Evolutionary conservation across 2,329 filamentous ascomycete genomes (phyloP), one percentile per base, ranked within the genome.

Genomic region (Penicillium sp.): DNA sequence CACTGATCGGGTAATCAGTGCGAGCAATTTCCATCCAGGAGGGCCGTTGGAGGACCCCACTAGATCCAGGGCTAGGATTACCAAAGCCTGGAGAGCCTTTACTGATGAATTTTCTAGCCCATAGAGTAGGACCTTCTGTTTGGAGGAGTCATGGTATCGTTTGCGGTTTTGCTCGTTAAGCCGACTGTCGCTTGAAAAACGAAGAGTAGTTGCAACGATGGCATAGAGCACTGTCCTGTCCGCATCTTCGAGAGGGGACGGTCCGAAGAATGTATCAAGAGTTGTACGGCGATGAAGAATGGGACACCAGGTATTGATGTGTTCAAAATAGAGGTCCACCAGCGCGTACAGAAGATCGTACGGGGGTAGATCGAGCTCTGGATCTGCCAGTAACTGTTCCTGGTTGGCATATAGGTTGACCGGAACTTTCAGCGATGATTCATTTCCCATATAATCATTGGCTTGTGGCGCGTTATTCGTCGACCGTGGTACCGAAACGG

Each of bases 21-120:
- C 89, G 67, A 95, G 81, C 51, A 95, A 78, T 63, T 95, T 95
- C 89, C 89, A 95, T 3, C 88, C 89, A 0, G 89, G 88, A 2
- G 89, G 89, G 0, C 90, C 90, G 64, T 95, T 95, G 33, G 88
- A 89, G 59, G 81, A 87, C 8, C 90, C 90, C 28, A 88, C 84
- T 22, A 95, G 77, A 63, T 95, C 89, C 9, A 95, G 72, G 0
- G 89, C 87, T 5, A 95, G 74, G 43, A 95, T 93, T 1, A 95
- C 87, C 6, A 95, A 74, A 4, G 90, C 89, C 64, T 95, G 88
- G 5, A 95, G 74, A 1, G 88, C 83, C 66, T 89, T 91, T 51
- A 95, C 88, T 0, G 88, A 93, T 12, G 88, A 90, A 59, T 93
- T 89, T 61, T 95, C 88, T 59, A 95, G 79, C 4, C 89, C 88